phyloP scores from a whole-genome alignment of 768 basidiomycete genomes.

The Ramaria sp. region DNA sequence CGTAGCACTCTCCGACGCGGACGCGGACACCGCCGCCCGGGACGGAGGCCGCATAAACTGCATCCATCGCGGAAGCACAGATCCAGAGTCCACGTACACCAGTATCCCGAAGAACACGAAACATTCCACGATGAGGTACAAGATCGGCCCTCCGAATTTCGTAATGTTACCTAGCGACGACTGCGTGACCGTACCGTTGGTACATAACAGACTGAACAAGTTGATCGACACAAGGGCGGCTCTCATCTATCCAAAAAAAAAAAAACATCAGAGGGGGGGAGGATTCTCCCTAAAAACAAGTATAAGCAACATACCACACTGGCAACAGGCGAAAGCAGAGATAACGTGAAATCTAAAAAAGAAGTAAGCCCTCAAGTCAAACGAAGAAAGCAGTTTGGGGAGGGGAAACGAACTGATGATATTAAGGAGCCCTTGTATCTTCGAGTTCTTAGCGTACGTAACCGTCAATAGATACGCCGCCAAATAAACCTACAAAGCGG shows the following conservation, averaged over 20 bases:
- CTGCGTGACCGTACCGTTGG: constrained; percentile 36
- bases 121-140: constrained; percentile 55
- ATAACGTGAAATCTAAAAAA: constrained; percentile 50
- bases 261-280: not conserved
- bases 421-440: constrained; percentile 41
- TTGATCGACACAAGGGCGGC: constrained; percentile 66
- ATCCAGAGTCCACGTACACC: constrained; percentile 64
- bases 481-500: constrained; percentile 40
- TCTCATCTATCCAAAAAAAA: constrained; percentile 51
- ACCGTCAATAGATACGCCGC: constrained; percentile 59
- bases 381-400: not conserved
- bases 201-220: constrained; percentile 61
- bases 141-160: constrained; percentile 63
- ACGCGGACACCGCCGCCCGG: not conserved
- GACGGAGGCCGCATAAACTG: constrained; percentile 9
- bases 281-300: no score
- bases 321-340: constrained; percentile 58
- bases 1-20: not conserved
- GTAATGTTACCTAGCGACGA: constrained; percentile 41
- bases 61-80: constrained; percentile 32
- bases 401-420: constrained; percentile 38
- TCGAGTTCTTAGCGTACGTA: constrained; percentile 57
- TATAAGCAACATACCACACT: constrained; percentile 34
- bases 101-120: constrained; percentile 51
- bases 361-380: not conserved